phyloP scores from a whole-genome alignment of 2,329 filamentous ascomycete species.

The Graphilbum sp. region DNA sequence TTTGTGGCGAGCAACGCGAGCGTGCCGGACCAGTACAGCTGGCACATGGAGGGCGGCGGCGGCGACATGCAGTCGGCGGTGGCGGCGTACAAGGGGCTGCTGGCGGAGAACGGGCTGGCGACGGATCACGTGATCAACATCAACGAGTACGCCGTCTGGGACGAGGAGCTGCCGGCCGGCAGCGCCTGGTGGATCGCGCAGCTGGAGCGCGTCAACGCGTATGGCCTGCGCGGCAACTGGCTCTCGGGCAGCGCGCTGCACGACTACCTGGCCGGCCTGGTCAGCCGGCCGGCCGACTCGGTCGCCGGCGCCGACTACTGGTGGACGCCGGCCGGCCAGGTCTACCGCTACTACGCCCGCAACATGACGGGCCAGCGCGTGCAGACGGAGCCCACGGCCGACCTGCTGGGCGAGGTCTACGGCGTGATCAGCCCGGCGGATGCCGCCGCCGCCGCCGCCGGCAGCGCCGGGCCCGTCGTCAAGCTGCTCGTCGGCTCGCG shows the following conservation, averaged over 20 bases:
- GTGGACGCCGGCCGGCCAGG: not conserved
- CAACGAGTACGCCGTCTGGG: conserved; percentile 28
- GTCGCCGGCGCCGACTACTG: not conserved
- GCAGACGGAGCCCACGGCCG: not conserved
- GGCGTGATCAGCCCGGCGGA: not conserved
- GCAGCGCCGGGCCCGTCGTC: not conserved
- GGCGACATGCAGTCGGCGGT: conserved; percentile 15
- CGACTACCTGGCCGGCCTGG: conserved; percentile 25
- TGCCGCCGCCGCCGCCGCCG: too few species aligned
- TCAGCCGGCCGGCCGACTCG: conserved; percentile 8
- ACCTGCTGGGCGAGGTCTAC: conserved; percentile 2
- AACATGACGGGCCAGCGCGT: conserved; percentile 4
- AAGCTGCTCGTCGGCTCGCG: not conserved
- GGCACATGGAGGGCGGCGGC: conserved; percentile 20
- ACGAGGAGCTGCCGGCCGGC: conserved; percentile 23
- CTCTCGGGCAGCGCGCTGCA: conserved; percentile 21
- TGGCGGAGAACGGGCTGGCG: conserved; percentile 14
- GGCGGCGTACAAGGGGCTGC: conserved; percentile 12
- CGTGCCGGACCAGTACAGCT: conserved; percentile 26
- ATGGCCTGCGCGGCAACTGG: conserved; percentile 30
- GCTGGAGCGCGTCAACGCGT: conserved; percentile 25
- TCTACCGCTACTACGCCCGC: conserved; percentile 3
- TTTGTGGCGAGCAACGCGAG: conserved; percentile 19
- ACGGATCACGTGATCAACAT: conserved; percentile 22
- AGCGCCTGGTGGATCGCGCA: conserved; percentile 28